phyloP scores from a whole-genome alignment of 805 yeast genomes.

The Wickerhamiella sorbophila region DNA sequence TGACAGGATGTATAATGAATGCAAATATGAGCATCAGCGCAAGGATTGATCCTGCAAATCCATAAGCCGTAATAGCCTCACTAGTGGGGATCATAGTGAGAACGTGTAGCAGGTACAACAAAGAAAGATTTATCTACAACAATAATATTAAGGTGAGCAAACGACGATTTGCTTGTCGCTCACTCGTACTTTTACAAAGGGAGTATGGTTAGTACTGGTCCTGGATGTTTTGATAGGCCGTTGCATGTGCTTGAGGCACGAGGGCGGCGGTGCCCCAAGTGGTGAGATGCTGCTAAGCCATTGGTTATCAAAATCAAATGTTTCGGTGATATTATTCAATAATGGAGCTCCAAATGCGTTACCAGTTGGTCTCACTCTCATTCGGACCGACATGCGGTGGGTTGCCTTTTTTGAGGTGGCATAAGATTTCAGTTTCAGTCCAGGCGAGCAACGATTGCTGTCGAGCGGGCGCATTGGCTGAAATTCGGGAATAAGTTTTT shows the following conservation, averaged over 20 bases:
- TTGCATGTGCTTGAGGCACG: not conserved
- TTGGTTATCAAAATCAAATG: not conserved
- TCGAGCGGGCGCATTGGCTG: too few relatives aligned
- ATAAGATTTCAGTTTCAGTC: too few relatives aligned
- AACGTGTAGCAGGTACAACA: too few relatives aligned
- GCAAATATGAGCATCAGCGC: not conserved
- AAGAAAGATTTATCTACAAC: too few relatives aligned
- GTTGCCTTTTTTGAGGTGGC: not conserved
- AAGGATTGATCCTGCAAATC: not conserved
- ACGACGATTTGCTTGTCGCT: too few relatives aligned
- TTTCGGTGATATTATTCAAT: not conserved
- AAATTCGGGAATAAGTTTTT: too few relatives aligned
- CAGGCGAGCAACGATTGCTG: too few relatives aligned
- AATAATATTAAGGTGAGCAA: too few relatives aligned
- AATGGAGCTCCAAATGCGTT: not conserved
- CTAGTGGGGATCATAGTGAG: not conserved
- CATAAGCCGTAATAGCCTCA: not conserved
- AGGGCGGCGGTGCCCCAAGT: not conserved
- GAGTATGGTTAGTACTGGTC: not conserved
- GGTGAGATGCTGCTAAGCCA: too few relatives aligned
- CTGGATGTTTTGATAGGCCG: not conserved
- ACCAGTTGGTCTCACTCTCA: not conserved
- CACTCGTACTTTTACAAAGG: not conserved
- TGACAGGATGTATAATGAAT: not conserved
- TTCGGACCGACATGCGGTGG: not conserved